phyloP scores from a whole-genome alignment of 139 green algal species.

The Pedinophyceae sp. region DNA sequence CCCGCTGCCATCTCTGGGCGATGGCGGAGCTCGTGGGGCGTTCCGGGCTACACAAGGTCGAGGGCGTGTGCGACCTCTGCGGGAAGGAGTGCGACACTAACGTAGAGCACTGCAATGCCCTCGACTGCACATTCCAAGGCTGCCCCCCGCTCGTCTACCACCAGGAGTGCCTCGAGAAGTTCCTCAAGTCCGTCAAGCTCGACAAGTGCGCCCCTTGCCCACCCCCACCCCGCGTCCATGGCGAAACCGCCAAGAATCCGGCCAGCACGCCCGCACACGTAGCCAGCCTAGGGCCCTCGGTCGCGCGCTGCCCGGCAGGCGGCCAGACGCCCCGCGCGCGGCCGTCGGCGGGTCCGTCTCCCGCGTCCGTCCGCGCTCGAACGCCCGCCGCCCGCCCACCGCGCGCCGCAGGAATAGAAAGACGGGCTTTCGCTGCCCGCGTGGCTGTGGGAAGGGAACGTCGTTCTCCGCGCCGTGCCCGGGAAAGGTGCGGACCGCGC shows the following conservation, averaged over 20 bases:
- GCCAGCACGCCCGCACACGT: too few species aligned
- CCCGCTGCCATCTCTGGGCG: too few species aligned
- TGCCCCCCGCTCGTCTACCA: slow-evolving; percentile 59
- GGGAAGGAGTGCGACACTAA: slow-evolving; percentile 36
- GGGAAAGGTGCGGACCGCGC: slow-evolving; percentile 38
- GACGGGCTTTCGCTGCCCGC: slow-evolving; percentile 75
- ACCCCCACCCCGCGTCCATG: too few species aligned
- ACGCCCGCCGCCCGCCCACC: too few species aligned
- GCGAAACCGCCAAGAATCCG: too few species aligned
- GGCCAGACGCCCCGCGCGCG: neutral
- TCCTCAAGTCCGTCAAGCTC: slow-evolving; percentile 17
- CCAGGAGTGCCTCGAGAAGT: slow-evolving; percentile 72
- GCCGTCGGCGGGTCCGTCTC: neutral
- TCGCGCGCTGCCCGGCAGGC: too few species aligned
- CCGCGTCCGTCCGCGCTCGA: too few species aligned
- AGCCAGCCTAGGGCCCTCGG: too few species aligned
- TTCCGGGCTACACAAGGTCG: too few species aligned
- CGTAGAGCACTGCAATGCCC: slow-evolving; percentile 53
- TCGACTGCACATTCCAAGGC: slow-evolving; percentile 57
- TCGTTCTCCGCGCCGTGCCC: slow-evolving; percentile 37
- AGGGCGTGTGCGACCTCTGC: slow-evolving; percentile 55
- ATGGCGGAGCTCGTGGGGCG: too few species aligned
- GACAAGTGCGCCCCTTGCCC: slow-evolving; percentile 27
- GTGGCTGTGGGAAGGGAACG: slow-evolving; percentile 58
- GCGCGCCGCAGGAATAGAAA: slow-evolving; percentile 79